Conservation (phyloP, 169 alveolate species). For the Plasmodium yoelii region DNA sequence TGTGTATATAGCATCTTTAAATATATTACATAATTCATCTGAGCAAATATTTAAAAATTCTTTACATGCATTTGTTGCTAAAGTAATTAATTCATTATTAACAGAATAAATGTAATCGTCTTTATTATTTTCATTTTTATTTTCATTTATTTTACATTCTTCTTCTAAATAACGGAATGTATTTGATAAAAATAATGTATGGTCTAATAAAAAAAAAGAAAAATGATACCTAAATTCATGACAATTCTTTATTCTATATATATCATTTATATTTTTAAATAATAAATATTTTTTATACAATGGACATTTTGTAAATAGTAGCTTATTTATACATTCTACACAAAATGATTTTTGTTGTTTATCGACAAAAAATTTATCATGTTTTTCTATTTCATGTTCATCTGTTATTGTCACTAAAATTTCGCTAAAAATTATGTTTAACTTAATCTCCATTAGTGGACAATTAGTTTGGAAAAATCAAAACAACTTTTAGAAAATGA, state of each 20-base stretch:
- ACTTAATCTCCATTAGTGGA: conserved; percentile 56
- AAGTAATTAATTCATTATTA: conserved; percentile 47
- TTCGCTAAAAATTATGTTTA: conserved; percentile 42
- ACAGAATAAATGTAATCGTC: conserved; percentile 51
- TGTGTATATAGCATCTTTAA: conserved; percentile 73
- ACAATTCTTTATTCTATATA: conserved; percentile 45
- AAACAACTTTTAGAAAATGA: too few species aligned
- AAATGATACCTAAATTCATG: conserved; percentile 66
- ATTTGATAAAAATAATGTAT: conserved; percentile 66
- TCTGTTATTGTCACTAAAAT: conserved; percentile 34
- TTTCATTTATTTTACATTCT: conserved; percentile 2
- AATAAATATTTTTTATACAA: conserved; percentile 70
- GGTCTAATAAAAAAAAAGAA: conserved; percentile 63
- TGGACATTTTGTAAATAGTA: conserved; percentile 59
- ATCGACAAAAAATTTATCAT: conserved; percentile 55
- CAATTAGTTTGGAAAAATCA: too few species aligned
- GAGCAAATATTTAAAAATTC: conserved; percentile 68
- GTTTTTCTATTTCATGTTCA: conserved; percentile 67
- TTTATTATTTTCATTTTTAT: conserved; percentile 1
- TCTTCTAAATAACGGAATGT: conserved; percentile 65
- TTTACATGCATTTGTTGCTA: conserved; percentile 75
- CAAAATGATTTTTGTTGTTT: conserved; percentile 43
- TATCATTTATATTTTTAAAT: conserved; percentile 57
- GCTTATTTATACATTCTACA: conserved; percentile 56
- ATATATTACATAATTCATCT: conserved; percentile 47